A percentile compares a stretch with the other conserved stretches of the same genome.
Conservation (phyloP, 2,329 filamentous ascomycete genomes). For the Monilinia fructicola region DNA sequence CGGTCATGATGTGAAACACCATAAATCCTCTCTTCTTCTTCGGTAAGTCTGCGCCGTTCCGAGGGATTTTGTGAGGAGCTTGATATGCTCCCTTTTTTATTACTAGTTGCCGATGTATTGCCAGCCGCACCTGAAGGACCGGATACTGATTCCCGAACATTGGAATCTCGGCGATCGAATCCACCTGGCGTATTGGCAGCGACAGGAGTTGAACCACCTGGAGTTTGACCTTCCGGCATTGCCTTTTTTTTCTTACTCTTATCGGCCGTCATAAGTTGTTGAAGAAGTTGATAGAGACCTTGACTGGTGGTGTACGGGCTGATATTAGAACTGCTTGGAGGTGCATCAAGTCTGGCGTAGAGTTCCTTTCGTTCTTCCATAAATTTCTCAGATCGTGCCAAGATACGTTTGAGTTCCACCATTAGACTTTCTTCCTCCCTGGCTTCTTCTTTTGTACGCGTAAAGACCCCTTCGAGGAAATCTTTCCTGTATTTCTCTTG, state of each 20-base stretch:
- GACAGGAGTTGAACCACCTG: slow-evolving; percentile 44
- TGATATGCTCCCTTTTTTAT: slow-evolving; percentile 38
- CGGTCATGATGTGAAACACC: slow-evolving; percentile 86
- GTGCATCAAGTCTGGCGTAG: slow-evolving; percentile 83
- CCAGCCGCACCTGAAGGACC: slow-evolving; percentile 42
- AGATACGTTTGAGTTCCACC: slow-evolving; percentile 87
- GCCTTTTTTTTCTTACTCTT: slow-evolving; percentile 87
- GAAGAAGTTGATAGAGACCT: slow-evolving; percentile 75
- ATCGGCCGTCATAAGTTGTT: slow-evolving; percentile 79
- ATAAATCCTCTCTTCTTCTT: slow-evolving; percentile 75
- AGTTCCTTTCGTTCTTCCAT: slow-evolving; percentile 86
- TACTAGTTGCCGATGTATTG: slow-evolving; percentile 24
- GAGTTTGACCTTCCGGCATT: slow-evolving; percentile 53
- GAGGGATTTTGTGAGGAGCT: slow-evolving; percentile 40
- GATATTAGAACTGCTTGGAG: slow-evolving; percentile 66
- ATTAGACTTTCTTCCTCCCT: slow-evolving; percentile 89
- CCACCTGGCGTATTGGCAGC: slow-evolving; percentile 39
- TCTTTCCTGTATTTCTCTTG: slow-evolving; percentile 80
- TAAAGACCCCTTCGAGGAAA: slow-evolving; percentile 76
- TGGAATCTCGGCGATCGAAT: slow-evolving; percentile 42
- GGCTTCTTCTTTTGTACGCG: slow-evolving; percentile 80
- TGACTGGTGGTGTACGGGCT: slow-evolving; percentile 76
- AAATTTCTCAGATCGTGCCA: slow-evolving; percentile 80
- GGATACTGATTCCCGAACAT: slow-evolving; percentile 38
- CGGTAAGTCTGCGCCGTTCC: slow-evolving; percentile 68